These are phyloP conservation scores for Sanghuangporus sanghuang DNA, from an alignment of 1,284 basidiomycete species.

Conservation along the genomic window DNA sequence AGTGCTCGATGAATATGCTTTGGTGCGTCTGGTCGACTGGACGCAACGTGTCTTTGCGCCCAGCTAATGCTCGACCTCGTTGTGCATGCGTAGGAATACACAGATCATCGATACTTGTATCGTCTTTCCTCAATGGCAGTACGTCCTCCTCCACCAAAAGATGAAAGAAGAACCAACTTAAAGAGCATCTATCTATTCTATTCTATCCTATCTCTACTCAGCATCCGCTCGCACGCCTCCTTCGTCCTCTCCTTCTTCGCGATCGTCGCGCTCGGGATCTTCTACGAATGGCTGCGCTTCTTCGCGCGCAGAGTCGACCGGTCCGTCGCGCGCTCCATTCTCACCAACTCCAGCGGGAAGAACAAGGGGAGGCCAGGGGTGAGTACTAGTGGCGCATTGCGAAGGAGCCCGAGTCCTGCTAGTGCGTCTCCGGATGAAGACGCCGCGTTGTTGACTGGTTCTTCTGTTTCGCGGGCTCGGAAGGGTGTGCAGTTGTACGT, in stretches of 20 bases:
- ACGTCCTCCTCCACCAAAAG: not conserved
- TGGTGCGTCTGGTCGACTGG: conserved; percentile 38
- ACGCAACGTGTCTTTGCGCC: not conserved
- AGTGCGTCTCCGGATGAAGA: conserved; percentile 41
- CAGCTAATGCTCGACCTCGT: not conserved
- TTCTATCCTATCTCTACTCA: not conserved
- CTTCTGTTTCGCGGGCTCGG: conserved; percentile 29
- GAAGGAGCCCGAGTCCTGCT: conserved; percentile 31
- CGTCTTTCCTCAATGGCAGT: conserved; percentile 60
- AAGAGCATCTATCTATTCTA: not conserved
- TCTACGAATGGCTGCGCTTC: conserved; percentile 70
- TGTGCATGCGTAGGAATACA: conserved; percentile 50
- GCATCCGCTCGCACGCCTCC: conserved; percentile 49
- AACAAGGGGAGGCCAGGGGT: conserved; percentile 40
- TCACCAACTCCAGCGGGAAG: conserved; percentile 25
- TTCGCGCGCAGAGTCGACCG: conserved; percentile 54
- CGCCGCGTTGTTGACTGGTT: conserved; percentile 47
- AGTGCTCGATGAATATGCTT: conserved; percentile 66
- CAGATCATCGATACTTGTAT: conserved; percentile 70
- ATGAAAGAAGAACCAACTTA: not conserved
- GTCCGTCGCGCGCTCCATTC: conserved; percentile 46
- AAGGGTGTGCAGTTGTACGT: conserved; percentile 16
- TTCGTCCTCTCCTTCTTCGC: conserved; percentile 60
- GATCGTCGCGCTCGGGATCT: conserved; percentile 59
- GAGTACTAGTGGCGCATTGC: conserved; percentile 33